These are phyloP conservation scores for Cyberlindnera euphorbiiphila DNA, from an alignment of 805 yeast genomes.

Conservation along the genomic window DNA sequence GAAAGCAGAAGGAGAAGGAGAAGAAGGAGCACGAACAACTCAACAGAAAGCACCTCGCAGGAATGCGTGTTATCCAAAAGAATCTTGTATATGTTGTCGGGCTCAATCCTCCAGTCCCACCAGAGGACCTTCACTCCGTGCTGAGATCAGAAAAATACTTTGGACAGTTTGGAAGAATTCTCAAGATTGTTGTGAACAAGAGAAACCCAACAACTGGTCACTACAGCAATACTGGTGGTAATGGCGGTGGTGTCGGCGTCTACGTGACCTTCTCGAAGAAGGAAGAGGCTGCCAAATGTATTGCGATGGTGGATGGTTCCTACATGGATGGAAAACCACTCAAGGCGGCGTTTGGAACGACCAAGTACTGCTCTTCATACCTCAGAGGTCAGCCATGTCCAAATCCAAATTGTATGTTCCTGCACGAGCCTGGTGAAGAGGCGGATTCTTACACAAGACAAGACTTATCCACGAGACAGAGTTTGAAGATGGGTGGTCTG, in stretches of 20 bases:
- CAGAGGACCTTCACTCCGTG: constrained; percentile 80
- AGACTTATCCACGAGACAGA: constrained; percentile 74
- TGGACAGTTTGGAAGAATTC: constrained; percentile 97
- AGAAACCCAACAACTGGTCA: constrained; percentile 43
- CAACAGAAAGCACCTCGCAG: constrained; percentile 85
- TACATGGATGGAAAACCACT: constrained; percentile 85
- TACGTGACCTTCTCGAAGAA: constrained; percentile 90
- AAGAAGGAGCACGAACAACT: constrained; percentile 82
- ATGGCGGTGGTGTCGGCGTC: constrained; percentile 78
- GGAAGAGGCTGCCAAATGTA: constrained; percentile 94
- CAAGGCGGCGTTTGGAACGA: constrained; percentile 97
- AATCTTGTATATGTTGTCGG: constrained; percentile 96
- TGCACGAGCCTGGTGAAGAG: constrained; percentile 99
- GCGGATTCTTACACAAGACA: constrained; percentile 94
- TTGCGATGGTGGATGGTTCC: constrained; percentile 88
- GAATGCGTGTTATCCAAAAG: constrained; percentile 97
- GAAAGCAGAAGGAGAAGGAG: constrained; percentile 85
- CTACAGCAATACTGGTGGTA: constrained; percentile 41
- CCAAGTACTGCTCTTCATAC: constrained; percentile 96
- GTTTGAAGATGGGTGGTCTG: constrained; percentile 46
- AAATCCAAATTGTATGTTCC: constrained; percentile 97
- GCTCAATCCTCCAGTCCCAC: constrained; percentile 71
- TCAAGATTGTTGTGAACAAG: constrained; percentile 88
- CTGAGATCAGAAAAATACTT: constrained; percentile 88
- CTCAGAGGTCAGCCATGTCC: constrained; percentile 95